Conservation (phyloP, 2,329 filamentous ascomycete genomes). For the Cladosporium oxysporum region DNA sequence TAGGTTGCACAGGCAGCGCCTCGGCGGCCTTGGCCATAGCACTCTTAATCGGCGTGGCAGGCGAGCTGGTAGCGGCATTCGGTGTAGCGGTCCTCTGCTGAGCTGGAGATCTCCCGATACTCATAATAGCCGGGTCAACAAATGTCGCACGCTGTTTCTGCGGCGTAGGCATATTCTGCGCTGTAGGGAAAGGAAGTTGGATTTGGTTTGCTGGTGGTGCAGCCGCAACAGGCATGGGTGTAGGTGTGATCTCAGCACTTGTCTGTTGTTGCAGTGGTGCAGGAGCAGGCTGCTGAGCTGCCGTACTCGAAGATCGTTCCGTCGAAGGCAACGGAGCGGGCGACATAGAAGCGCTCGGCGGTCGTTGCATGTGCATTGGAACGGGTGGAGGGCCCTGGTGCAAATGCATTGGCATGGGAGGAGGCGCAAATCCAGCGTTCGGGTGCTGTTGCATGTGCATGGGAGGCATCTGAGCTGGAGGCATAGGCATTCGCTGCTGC, state of each 20-base stretch:
- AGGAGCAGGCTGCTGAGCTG: constrained; percentile 16
- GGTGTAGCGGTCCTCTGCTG: constrained; percentile 27
- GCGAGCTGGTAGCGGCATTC: constrained; percentile 32
- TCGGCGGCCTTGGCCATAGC: constrained; percentile 37
- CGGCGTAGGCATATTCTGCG: constrained; percentile 27
- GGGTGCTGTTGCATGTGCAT: constrained; percentile 15
- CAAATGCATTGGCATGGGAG: constrained; percentile 10
- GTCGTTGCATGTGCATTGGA: constrained; percentile 21
- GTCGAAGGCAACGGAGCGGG: neutral
- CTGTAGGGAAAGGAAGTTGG: constrained; percentile 18
- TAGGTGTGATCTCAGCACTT: neutral
- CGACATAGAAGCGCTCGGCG: constrained; percentile 19
- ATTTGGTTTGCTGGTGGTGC: constrained; percentile 4
- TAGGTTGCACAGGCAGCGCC: constrained; percentile 36
- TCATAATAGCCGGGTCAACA: constrained; percentile 81
- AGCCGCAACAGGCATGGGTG: neutral
- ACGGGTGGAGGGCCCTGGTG: constrained; percentile 26
- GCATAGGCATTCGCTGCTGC: constrained; percentile 20
- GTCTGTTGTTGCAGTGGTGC: neutral
- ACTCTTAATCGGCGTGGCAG: constrained; percentile 46
- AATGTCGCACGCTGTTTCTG: constrained; percentile 53
- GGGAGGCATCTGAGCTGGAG: constrained; percentile 4
- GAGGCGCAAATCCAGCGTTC: constrained; percentile 1
- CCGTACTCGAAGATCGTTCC: neutral
- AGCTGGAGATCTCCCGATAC: constrained; percentile 52